Conservation (phyloP, 257 asterid species). For the Hygrophila difformis region DNA sequence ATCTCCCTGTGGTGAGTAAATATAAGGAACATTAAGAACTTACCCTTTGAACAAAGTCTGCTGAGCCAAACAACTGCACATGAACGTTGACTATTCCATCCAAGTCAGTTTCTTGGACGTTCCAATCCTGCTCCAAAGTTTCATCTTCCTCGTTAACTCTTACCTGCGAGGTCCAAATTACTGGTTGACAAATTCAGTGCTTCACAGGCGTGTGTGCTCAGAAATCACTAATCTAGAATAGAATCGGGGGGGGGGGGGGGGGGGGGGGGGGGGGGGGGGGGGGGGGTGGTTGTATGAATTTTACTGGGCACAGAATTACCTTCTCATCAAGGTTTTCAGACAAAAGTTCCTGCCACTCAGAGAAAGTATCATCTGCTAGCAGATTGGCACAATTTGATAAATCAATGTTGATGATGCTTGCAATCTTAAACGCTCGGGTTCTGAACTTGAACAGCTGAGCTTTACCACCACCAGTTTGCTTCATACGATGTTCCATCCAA, state of each 20-base stretch:
- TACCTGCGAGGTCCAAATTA: conserved; percentile 21
- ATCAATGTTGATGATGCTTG: conserved; percentile 64
- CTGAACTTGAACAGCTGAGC: conserved; percentile 63
- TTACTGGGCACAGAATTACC: conserved; percentile 19
- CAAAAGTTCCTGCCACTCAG: conserved; percentile 73
- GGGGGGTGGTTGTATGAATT: too few relatives aligned
- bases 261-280: too few relatives aligned
- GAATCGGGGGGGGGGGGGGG: too few relatives aligned
- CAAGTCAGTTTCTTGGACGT: conserved; percentile 44
- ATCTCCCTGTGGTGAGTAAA: background rate
- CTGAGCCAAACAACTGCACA: conserved; percentile 71
- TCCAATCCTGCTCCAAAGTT: conserved; percentile 53
- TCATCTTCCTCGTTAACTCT: conserved; percentile 34
- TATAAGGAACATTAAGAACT: conserved; percentile 11
- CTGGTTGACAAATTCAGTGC: conserved; percentile 1
- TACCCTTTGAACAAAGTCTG: conserved; percentile 55
- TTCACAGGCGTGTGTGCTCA: too few relatives aligned
- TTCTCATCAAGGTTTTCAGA: conserved; percentile 51
- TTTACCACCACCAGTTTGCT: conserved; percentile 35
- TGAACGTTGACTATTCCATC: conserved; percentile 60
- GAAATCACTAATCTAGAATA: too few relatives aligned
- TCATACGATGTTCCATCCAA: conserved; percentile 64
- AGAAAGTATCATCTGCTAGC: conserved; percentile 44
- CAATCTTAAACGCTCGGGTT: conserved; percentile 65
- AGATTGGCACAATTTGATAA: conserved; percentile 47